Conservation (phyloP, 306 rosid species). For the Casuarina cunninghamiana region DNA sequence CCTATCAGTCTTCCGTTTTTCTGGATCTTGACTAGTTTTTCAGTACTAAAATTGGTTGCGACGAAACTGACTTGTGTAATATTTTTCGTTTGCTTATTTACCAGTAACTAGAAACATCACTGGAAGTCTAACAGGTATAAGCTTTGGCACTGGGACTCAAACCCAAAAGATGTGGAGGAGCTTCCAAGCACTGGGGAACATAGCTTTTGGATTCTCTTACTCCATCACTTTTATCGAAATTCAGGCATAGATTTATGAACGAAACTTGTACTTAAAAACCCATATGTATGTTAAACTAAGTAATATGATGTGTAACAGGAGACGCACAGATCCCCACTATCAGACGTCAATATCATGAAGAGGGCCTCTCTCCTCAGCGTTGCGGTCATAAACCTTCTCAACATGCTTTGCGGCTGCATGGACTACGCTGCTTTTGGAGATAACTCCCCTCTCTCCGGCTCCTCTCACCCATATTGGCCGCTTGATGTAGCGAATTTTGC, state of each 20-base stretch:
- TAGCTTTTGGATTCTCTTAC: constrained; percentile 83
- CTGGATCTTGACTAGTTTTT: neutral
- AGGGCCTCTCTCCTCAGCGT: constrained; percentile 52
- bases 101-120: constrained; percentile 42
- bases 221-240: constrained; percentile 77
- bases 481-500: constrained; percentile 74
- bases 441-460: constrained; percentile 62
- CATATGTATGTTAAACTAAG: neutral
- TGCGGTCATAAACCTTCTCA: constrained; percentile 56
- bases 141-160: constrained; percentile 50
- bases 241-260: constrained; percentile 47
- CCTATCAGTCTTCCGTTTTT: too few species aligned
- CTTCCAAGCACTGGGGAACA: constrained; percentile 82
- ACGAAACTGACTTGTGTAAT: neutral
- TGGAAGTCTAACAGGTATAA: constrained; percentile 64
- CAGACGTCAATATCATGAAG: constrained; percentile 69
- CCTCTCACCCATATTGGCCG: constrained; percentile 72
- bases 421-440: constrained; percentile 79
- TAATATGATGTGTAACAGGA: constrained; percentile 38
- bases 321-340: constrained; percentile 64
- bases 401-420: constrained; percentile 77
- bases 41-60: neutral
- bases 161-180: constrained; percentile 65
- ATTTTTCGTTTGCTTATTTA: neutral
- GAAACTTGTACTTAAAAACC: neutral